These are phyloP conservation scores for Zoysia matrella DNA, from an alignment of 202 grass and related monocot species.

Conservation along the genomic window DNA sequence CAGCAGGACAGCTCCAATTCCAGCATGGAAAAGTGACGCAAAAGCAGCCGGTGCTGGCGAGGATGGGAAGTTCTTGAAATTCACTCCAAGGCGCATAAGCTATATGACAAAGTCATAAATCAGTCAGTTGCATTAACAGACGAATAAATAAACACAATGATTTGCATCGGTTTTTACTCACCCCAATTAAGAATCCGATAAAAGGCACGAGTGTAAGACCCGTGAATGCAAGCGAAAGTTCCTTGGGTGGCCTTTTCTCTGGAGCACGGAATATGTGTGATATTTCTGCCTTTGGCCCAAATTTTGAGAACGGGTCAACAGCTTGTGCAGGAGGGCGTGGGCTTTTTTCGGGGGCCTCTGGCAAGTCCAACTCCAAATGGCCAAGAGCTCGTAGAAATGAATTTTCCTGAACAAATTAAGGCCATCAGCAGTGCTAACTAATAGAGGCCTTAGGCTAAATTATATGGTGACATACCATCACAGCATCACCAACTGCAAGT, in stretches of 20 bases:
- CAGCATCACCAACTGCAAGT: slow-evolving; percentile 86
- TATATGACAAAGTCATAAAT: slow-evolving; percentile 44
- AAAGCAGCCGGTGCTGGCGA: slow-evolving; percentile 67
- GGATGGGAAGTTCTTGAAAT: slow-evolving; percentile 85
- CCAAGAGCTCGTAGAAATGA: slow-evolving; percentile 77
- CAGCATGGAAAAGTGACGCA: slow-evolving; percentile 79
- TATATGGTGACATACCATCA: slow-evolving; percentile 65
- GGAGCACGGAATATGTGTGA: slow-evolving; percentile 84
- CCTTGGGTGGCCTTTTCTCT: slow-evolving; percentile 84
- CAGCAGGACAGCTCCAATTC: slow-evolving; percentile 77
- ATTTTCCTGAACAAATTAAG: slow-evolving; percentile 70
- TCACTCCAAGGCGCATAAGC: slow-evolving; percentile 74
- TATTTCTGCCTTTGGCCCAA: slow-evolving; percentile 85
- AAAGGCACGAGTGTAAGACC: slow-evolving; percentile 71
- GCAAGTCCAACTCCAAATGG: slow-evolving; percentile 82
- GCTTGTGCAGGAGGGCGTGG: slow-evolving; percentile 64
- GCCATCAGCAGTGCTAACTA: slow-evolving; percentile 39
- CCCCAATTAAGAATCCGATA: slow-evolving; percentile 84
- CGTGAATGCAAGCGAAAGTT: slow-evolving; percentile 81
- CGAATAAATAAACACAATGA: slow-evolving; percentile 14
- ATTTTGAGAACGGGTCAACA: slow-evolving; percentile 76
- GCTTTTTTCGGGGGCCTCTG: slow-evolving; percentile 86
- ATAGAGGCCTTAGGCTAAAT: slow-evolving; percentile 14
- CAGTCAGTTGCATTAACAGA: not conserved
- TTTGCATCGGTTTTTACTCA: slow-evolving; percentile 36